phyloP scores from a whole-genome alignment of 2,329 filamentous ascomycete species.

The Cadophora malorum region DNA sequence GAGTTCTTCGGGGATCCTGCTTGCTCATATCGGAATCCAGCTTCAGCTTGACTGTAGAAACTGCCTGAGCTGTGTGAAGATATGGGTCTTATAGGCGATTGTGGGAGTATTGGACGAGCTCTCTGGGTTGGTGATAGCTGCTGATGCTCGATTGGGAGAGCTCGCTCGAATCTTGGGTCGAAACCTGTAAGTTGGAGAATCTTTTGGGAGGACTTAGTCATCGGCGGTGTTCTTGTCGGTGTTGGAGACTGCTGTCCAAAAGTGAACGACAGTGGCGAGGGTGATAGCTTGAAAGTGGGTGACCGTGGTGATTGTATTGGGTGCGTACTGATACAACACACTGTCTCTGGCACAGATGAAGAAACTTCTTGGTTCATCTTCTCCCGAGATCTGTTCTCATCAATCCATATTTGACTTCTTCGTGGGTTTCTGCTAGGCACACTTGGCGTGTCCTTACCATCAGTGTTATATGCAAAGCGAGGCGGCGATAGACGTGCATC shows the following conservation, averaged over 20 bases:
- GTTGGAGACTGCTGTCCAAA: neutral
- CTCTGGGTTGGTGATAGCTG: constrained; percentile 11
- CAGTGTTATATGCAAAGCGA: constrained; percentile 12
- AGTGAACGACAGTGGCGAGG: neutral
- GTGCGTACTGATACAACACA: neutral
- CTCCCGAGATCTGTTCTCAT: neutral
- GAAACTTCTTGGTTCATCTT: neutral
- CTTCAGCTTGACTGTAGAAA: constrained; percentile 31
- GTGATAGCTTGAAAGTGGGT: neutral
- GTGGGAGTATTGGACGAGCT: neutral
- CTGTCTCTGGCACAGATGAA: neutral
- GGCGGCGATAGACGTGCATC: neutral
- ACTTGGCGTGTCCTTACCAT: constrained; percentile 5
- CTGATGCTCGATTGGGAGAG: constrained; percentile 24
- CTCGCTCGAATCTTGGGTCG: constrained; percentile 30
- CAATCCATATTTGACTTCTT: constrained; percentile 16
- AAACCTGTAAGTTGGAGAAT: constrained; percentile 36
- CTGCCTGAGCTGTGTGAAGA: constrained; percentile 29
- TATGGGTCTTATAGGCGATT: constrained; percentile 1
- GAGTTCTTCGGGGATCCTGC: constrained; percentile 1
- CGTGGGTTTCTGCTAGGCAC: constrained; percentile 8
- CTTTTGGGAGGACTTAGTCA: constrained; percentile 34
- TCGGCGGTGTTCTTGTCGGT: constrained; percentile 7
- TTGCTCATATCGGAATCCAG: constrained; percentile 6
- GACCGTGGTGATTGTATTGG: constrained; percentile 5